A percentile compares a stretch with the other conserved stretches of the same genome.
Conservation (phyloP, 2,329 filamentous ascomycete genomes). For the Cladosporium sp. region DNA sequence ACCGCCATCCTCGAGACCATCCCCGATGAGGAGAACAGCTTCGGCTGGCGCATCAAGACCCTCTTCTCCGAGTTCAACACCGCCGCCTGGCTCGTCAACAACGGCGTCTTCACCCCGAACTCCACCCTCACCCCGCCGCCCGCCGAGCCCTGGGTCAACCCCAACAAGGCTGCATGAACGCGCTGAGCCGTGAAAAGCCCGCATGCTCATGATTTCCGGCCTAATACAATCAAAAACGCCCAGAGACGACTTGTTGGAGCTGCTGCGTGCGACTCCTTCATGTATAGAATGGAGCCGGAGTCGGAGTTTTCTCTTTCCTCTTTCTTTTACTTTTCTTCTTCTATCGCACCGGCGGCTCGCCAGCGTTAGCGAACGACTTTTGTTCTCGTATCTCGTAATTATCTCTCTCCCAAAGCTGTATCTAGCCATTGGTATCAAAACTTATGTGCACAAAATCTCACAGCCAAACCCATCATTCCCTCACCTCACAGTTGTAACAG, state of each 20-base stretch:
- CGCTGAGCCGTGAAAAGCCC: too few species aligned
- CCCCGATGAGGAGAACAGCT: conserved; percentile 20
- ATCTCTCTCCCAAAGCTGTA: too few species aligned
- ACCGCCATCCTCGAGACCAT: conserved; percentile 20
- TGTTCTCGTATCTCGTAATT: too few species aligned
- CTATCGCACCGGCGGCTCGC: conserved; percentile 6
- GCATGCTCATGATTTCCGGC: too few species aligned
- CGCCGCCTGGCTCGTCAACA: conserved; percentile 25
- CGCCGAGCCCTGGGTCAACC: background rate
- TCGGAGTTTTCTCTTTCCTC: background rate
- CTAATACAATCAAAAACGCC: too few species aligned
- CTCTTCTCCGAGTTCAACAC: conserved; percentile 28
- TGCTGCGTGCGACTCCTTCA: too few species aligned
- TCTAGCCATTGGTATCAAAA: too few species aligned
- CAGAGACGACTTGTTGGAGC: too few species aligned
- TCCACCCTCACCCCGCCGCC: conserved; percentile 8
- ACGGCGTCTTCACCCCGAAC: conserved; percentile 20
- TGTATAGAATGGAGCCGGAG: background rate
- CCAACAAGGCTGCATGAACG: too few species aligned
- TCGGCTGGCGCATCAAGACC: conserved; percentile 24
- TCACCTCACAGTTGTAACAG: too few species aligned
- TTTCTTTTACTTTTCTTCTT: background rate
- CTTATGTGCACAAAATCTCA: too few species aligned
- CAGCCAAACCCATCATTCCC: too few species aligned
- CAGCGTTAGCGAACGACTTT: conserved; percentile 21